These are phyloP conservation scores for Dicorynia guianensis DNA, from an alignment of 306 rosid genomes.

Conservation along the genomic window DNA sequence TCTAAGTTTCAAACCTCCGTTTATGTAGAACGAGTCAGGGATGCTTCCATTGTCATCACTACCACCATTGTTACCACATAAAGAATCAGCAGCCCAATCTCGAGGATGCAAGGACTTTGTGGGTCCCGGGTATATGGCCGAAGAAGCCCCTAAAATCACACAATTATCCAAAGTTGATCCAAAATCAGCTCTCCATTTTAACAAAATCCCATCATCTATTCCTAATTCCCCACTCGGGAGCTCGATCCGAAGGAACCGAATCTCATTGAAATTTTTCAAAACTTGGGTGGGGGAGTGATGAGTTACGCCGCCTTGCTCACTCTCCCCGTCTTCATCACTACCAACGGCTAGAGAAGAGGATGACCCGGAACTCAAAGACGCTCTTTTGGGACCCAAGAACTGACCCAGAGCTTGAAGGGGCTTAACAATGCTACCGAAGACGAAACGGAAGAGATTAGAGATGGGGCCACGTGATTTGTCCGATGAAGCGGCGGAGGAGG, in stretches of 20 bases:
- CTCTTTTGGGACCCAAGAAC: constrained; percentile 70
- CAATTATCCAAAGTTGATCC: constrained; percentile 94
- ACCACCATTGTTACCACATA: constrained; percentile 26
- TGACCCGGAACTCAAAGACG: constrained; percentile 39
- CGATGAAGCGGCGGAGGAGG: constrained; percentile 54
- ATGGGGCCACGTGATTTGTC: constrained; percentile 84
- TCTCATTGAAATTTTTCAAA: constrained; percentile 86
- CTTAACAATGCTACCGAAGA: constrained; percentile 79
- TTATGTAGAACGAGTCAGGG: constrained; percentile 92
- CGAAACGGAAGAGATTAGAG: constrained; percentile 68
- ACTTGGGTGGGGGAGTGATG: constrained; percentile 99
- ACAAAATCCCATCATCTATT: constrained; percentile 87
- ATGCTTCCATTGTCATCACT: constrained; percentile 89
- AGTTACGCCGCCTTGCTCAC: constrained; percentile 77
- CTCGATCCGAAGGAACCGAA: constrained; percentile 91
- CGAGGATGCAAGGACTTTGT: constrained; percentile 34
- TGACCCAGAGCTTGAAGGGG: constrained; percentile 90
- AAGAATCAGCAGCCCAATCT: constrained; percentile 41
- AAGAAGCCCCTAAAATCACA: constrained; percentile 88
- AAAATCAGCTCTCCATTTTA: constrained; percentile 96
- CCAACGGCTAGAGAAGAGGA: constrained; percentile 64
- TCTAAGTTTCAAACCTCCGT: constrained; percentile 87
- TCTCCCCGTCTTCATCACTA: constrained; percentile 58
- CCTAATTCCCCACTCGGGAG: constrained; percentile 95
- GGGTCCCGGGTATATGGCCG: constrained; percentile 56